Evolutionary conservation across 805 yeast genomes (phyloP).

Genomic region (Suhomyces sp.): DNA sequence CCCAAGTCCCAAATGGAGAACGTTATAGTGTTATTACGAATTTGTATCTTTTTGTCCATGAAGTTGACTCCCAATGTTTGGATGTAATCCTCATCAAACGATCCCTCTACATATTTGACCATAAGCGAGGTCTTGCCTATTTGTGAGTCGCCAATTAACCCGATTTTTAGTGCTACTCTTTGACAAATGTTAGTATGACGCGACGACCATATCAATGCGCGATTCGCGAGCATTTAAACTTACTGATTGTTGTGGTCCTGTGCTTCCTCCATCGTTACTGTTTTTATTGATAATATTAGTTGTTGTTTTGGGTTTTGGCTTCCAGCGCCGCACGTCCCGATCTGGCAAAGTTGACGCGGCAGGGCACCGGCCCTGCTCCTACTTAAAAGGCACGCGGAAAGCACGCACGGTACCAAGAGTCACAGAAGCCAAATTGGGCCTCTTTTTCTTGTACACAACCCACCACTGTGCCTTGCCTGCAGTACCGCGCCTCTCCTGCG

Average conservation of each 20-base stretch:
- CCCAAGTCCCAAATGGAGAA: slow-evolving; percentile 96
- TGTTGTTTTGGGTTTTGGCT: not conserved
- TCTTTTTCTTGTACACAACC: not conserved
- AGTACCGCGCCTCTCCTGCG: not conserved
- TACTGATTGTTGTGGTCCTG: slow-evolving; percentile 39
- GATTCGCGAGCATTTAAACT: slow-evolving; percentile 14
- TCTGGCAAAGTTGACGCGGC: not conserved
- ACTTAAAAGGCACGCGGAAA: not conserved
- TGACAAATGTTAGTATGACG: not conserved
- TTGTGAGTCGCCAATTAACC: slow-evolving; percentile 92
- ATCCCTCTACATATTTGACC: slow-evolving; percentile 96
- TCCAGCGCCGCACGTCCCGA: not conserved
- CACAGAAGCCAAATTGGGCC: not conserved
- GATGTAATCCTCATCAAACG: slow-evolving; percentile 86
- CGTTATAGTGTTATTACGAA: slow-evolving; percentile 82
- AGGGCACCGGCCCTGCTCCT: not conserved
- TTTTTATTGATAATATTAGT: slow-evolving; percentile 1
- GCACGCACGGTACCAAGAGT: not conserved
- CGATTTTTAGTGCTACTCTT: slow-evolving; percentile 75
- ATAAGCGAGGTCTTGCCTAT: slow-evolving; percentile 94
- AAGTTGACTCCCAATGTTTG: slow-evolving; percentile 95
- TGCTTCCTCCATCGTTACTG: slow-evolving; percentile 12
- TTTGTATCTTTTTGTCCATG: slow-evolving; percentile 83
- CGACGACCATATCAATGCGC: not conserved
- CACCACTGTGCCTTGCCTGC: not conserved